Base-by-base conservation (phyloP, 2,329 filamentous ascomycete genomes). In the Nigrospora oryzae region DNA sequence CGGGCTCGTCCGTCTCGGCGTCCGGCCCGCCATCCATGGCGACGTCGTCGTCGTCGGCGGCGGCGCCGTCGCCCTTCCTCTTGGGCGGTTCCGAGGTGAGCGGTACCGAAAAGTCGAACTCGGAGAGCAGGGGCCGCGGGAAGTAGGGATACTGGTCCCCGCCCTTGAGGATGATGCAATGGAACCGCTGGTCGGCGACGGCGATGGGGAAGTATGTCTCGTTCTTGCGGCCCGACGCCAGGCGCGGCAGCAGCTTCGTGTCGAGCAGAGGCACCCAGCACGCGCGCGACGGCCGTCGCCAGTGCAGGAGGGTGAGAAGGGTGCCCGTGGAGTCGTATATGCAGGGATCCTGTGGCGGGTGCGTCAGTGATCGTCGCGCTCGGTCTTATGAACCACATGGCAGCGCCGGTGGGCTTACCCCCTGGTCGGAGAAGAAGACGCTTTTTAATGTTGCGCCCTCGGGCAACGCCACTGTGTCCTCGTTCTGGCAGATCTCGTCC, bases 131-230 rank as follows among this genome's bases (percentile, higher is more conserved):
- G 2, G 89, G 90, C 11, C 86, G 83, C 11, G 89, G 93, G 67
- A 91, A 97, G 69, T 93, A 96, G 1, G 91, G 90, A 59, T 96
- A 88, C 59, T 84, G 79, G 60, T 98, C 93, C 33, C 86, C 86
- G 50, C 93, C 93, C 68, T 98, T 98, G 59, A 98, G 82, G 56
- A 98, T 97, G 66, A 98, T 96, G 69, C 94, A 98, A 73, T 97
- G 91, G 65, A 98, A 98, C 58, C 86, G 91, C 58, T 86, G 77
- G 56, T 90, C 82, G 3, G 91, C 89, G 1, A 97, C 90, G 1
- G 93, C 93, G 31, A 98, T 88, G 1, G 93, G 93, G 78, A 90
- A 98, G 70, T 98, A 98, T 0, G 75, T 79, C 66, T 98, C 93
- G 51, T 85, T 78, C 64, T 95, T 96, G 46, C 84, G 83, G 23